Evolutionary conservation across 441 rosid species (phyloP).

Genomic region (Brassica balearica): DNA sequence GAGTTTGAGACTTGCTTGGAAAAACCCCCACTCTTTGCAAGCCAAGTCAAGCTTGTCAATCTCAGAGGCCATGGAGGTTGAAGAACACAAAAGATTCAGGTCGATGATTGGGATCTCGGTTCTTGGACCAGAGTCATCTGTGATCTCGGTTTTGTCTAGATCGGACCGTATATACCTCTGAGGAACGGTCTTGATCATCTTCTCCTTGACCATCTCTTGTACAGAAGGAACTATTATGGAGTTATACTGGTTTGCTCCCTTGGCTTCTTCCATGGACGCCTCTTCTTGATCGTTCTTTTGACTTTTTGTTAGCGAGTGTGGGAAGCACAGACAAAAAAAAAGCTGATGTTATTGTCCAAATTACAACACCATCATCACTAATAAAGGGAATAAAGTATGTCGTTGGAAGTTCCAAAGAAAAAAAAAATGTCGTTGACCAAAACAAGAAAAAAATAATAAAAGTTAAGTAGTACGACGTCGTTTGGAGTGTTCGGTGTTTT

Average conservation of each 20-base stretch:
- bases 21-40: conserved; percentile 65
- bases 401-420: no score
- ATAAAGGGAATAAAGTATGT: no score
- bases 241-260: conserved; percentile 14
- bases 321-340: background rate
- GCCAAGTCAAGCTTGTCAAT: conserved; percentile 51
- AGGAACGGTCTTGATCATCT: conserved; percentile 29
- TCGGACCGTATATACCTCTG: conserved; percentile 28
- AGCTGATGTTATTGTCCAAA: background rate
- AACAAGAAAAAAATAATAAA: background rate
- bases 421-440: background rate
- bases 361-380: background rate
- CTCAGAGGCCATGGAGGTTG: conserved; percentile 30
- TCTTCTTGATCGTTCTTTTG: conserved; percentile 1
- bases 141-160: conserved; percentile 1
- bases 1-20: conserved; percentile 46
- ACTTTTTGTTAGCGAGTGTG: background rate
- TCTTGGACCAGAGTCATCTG: background rate
- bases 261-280: conserved; percentile 14
- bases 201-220: conserved; percentile 27
- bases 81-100: conserved; percentile 12
- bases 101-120: conserved; percentile 28
- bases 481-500: background rate
- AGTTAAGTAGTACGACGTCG: conserved; percentile 10
- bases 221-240: conserved; percentile 35